Evolutionary conservation across 495 filamentous ascomycete genomes (phyloP).

Genomic region (Hypoxylon crocopeplum): DNA sequence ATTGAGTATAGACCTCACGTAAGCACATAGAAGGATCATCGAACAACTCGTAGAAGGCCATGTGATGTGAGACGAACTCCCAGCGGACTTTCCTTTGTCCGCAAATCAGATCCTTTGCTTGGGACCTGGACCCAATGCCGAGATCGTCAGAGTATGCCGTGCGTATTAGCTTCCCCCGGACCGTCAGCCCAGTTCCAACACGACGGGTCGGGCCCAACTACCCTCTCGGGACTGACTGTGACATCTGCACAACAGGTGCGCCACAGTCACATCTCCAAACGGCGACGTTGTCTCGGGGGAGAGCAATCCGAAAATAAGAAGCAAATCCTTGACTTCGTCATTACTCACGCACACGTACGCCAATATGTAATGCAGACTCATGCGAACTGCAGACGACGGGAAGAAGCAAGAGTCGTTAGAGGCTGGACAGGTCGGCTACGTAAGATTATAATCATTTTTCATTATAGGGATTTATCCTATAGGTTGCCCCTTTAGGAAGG

Average conservation of each 20-base stretch:
- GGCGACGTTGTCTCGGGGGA: slow-evolving; percentile 13
- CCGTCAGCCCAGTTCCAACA: slow-evolving; percentile 36
- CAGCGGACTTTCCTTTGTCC: slow-evolving; percentile 24
- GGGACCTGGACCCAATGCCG: neutral
- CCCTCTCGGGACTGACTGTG: slow-evolving; percentile 17
- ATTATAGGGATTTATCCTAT: neutral
- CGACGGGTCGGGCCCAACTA: slow-evolving; percentile 24
- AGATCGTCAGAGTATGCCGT: slow-evolving; percentile 28
- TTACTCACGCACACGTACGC: neutral
- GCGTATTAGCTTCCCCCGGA: slow-evolving; percentile 25
- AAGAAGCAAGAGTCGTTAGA: neutral
- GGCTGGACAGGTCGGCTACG: too few relatives aligned
- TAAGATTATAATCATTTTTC: too few relatives aligned
- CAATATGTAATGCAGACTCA: slow-evolving; percentile 7
- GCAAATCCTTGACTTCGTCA: neutral
- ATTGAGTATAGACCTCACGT: slow-evolving; percentile 19
- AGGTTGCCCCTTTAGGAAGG: slow-evolving; percentile 18
- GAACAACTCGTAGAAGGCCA: neutral
- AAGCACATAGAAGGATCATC: neutral
- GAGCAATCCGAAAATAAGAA: slow-evolving; percentile 20
- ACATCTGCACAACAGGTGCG: slow-evolving; percentile 18
- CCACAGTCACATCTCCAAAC: slow-evolving; percentile 8
- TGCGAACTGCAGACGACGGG: neutral
- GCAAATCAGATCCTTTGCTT: neutral
- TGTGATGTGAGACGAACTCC: slow-evolving; percentile 27